Base-by-base conservation (phyloP, 2,329 filamentous ascomycete genomes). In the Geosmithia putterillii region DNA sequence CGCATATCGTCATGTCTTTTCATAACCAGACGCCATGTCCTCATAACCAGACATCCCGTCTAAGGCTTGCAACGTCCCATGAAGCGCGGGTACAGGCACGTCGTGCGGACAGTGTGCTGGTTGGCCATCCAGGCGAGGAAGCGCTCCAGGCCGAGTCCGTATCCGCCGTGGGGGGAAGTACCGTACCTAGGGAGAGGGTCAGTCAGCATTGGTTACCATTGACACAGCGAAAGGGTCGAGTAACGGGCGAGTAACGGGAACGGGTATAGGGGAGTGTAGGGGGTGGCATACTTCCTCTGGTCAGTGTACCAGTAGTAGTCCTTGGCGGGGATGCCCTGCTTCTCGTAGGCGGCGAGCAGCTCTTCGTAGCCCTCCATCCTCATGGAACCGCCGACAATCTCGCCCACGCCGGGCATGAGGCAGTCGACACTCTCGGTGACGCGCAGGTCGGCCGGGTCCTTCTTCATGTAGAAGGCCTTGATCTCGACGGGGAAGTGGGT, bases 401-500 rank as follows among this genome's bases (percentile, higher is more conserved):
- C 92, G 47, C 92, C 92, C 21, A 98, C 92, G 52, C 87, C 87
- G 10, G 92, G 92, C 88, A 98, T 76, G 51, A 82, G 60, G 42
- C 73, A 70, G 57, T 98, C 92, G 14, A 96, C 90, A 48, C 80
- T 87, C 72, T 98, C 90, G 0, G 92, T 98, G 22, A 95, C 87
- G 21, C 89, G 77, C 23, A 65, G 68, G 58, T 98, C 92, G 23
- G 74, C 65, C 38, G 73, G 70, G 54, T 90, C 92, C 66, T 83
- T 89, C 66, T 89, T 83, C 92, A 98, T 98, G 75, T 98, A 98
- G 64, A 98, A 98, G 1, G 92, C 85, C 74, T 98, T 98, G 74
- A 98, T 95, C 68, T 90, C 87, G 46, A 81, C 81, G 18, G 92
- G 92, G 78, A 98, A 98, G 67, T 96, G 90, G 2, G 90, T 96